Conservation (phyloP, 345 rosid genomes). For the Bruguiera parviflora region DNA sequence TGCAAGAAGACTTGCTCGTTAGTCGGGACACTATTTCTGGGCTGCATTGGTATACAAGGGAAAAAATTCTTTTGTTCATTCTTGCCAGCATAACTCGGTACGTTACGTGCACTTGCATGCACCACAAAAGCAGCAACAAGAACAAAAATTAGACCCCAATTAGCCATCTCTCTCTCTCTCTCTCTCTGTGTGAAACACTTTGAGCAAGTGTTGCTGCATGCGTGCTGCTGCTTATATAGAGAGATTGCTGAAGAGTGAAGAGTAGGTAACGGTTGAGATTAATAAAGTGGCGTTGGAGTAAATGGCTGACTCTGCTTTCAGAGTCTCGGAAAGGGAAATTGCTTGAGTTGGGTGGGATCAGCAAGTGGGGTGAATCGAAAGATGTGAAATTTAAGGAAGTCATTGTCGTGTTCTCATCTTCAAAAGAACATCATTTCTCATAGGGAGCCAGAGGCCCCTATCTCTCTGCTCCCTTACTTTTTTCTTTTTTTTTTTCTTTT, state of each 20-base stretch:
- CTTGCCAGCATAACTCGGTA: slow-evolving; percentile 18
- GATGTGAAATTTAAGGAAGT: slow-evolving; percentile 27
- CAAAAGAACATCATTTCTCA: too few relatives aligned
- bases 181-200: neutral
- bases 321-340: slow-evolving; percentile 40
- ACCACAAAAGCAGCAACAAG: slow-evolving; percentile 23
- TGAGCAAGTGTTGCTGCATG: slow-evolving; percentile 11
- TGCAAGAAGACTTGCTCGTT: slow-evolving; percentile 21
- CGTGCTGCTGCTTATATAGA: slow-evolving; percentile 34
- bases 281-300: slow-evolving; percentile 27
- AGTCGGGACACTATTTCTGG: neutral
- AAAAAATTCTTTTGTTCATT: slow-evolving; percentile 10
- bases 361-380: slow-evolving; percentile 30
- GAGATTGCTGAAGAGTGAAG: neutral
- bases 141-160: slow-evolving; percentile 11
- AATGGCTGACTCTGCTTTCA: slow-evolving; percentile 22
- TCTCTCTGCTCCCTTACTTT: too few relatives aligned
- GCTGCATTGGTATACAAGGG: slow-evolving; percentile 9
- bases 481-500: too few relatives aligned
- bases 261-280: slow-evolving; percentile 49
- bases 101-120: slow-evolving; percentile 40
- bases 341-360: slow-evolving; percentile 24
- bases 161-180: slow-evolving; percentile 19
- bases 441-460: too few relatives aligned
- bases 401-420: slow-evolving; percentile 2